Base-by-base conservation (phyloP, 169 alveolate genomes). In the Amoebophrya sp. region DNA sequence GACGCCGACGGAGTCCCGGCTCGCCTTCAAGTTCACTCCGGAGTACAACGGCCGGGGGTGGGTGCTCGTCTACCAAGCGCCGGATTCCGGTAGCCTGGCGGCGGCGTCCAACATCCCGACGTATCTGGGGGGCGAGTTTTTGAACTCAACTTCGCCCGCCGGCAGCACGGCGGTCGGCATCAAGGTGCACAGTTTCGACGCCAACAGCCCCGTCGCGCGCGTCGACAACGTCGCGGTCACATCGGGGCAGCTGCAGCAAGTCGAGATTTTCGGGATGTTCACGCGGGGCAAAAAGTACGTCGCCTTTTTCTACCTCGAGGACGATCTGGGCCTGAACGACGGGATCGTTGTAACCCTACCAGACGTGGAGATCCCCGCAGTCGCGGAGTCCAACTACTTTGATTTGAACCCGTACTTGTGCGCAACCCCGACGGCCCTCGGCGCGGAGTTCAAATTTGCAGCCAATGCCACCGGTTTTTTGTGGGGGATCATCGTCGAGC, bases 241-340 rank as follows among this genome's bases (percentile, higher is more conserved):
- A 23, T 13, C 78, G 7, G 78, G 78, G 39, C 34, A 13, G 4
- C 2, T n/a, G 26, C 38, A n/a, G 34, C 29, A n/a, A 16, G 78
- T 58, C 4, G 78, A 58, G 5, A 2, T 58, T 1, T 2, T n/a
- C 26, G 78, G 78, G 34, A n/a, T 2, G 7, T 58, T 58, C 78
- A 29, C 7, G 23, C 23, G 0, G 23, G 23, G 78, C 78, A 58
- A 58, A 29, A 58, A 58, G 4, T 88, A 88, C 38, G 69, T 41
- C n/a, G 90, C 70, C 41, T 88, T 88, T n/a, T 45, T 88, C 41
- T 88, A 88, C n/a, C 41, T 88, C 42, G 90, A 88, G 69, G 90
- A 88, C 41, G 29, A 7, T 0, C 69, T 40, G 41, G 90, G 70
- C 41, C 70, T 88, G 38, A 58, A 40, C 29, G 90, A 88, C 70